A percentile compares a stretch with the other conserved stretches of the same genome.
These are phyloP conservation scores for Polyrhizophydium stewartii DNA, from an alignment of 371 early-diverging fungal species.

Conservation along the genomic window DNA sequence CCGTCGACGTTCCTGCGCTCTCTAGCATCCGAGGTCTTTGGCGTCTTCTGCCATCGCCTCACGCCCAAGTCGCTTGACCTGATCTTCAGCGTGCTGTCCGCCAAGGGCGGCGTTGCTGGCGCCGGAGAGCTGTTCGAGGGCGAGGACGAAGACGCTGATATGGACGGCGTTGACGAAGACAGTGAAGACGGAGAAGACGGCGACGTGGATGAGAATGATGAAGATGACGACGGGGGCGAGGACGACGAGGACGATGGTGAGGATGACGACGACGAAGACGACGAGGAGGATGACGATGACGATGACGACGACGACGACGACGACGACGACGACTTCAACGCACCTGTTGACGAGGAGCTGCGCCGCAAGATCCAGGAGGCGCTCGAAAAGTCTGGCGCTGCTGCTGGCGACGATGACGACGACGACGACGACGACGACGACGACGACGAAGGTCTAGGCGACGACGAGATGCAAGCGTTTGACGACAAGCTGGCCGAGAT, in stretches of 20 bases:
- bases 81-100: conserved; percentile 64
- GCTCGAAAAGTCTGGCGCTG: conserved; percentile 6
- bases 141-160: conserved; percentile 48
- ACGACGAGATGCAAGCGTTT: conserved; percentile 89
- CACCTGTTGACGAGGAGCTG: conserved; percentile 26
- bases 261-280: conserved; percentile 19
- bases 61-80: conserved; percentile 71
- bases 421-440: conserved; percentile 45
- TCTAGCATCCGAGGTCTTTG: conserved; percentile 79
- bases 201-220: conserved; percentile 37
- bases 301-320: conserved; percentile 13
- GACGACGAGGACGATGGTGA: conserved; percentile 16
- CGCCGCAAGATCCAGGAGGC: conserved; percentile 22
- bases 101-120: conserved; percentile 48
- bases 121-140: conserved; percentile 54
- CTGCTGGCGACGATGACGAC: conserved; percentile 35
- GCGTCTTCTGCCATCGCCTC: conserved; percentile 67
- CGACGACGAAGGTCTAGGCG: conserved; percentile 70
- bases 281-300: conserved; percentile 18
- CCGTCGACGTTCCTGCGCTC: conserved; percentile 72
- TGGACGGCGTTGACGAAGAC: conserved; percentile 35
- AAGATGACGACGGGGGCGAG: conserved; percentile 29
- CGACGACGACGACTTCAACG: conserved; percentile 8
- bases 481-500: conserved; percentile 89
- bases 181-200: conserved; percentile 39